Conservation (phyloP, 1,284 basidiomycete genomes). For the Puccinia triticina region DNA sequence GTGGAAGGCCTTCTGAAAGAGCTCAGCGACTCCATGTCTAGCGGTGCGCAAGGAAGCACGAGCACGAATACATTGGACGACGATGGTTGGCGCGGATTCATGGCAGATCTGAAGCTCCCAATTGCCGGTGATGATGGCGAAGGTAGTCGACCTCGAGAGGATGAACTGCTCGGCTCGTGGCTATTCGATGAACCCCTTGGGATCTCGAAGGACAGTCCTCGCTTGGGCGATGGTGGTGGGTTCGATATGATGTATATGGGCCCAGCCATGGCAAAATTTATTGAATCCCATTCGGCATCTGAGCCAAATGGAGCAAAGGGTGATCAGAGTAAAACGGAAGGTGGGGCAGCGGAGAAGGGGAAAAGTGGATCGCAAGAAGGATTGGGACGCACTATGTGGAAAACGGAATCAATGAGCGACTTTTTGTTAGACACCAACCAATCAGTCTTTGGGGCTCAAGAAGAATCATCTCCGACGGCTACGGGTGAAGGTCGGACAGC, state of each 20-base stretch:
- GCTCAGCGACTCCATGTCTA: constrained; percentile 31
- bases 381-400: neutral
- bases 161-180: constrained; percentile 37
- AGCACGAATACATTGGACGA: constrained; percentile 23
- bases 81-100: constrained; percentile 35
- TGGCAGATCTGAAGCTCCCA: constrained; percentile 35
- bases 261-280: constrained; percentile 22
- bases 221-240: constrained; percentile 13
- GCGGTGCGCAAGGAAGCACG: neutral
- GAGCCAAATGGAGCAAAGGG: neutral
- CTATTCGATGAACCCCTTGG: constrained; percentile 10
- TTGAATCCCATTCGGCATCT: constrained; percentile 6
- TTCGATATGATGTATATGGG: constrained; percentile 36
- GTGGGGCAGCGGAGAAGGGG: neutral
- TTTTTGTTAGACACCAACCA: constrained; percentile 37
- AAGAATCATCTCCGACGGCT: constrained; percentile 26
- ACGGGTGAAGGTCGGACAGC: neutral
- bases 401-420: constrained; percentile 17
- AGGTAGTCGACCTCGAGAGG: neutral
- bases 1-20: constrained; percentile 45
- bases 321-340: constrained; percentile 9
- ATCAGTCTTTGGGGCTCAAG: constrained; percentile 3
- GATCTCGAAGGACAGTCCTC: neutral
- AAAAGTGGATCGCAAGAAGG: constrained; percentile 3
- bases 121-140: constrained; percentile 17